These are phyloP conservation scores for Agaricus blazei DNA, from an alignment of 768 basidiomycete genomes.

Conservation along the genomic window DNA sequence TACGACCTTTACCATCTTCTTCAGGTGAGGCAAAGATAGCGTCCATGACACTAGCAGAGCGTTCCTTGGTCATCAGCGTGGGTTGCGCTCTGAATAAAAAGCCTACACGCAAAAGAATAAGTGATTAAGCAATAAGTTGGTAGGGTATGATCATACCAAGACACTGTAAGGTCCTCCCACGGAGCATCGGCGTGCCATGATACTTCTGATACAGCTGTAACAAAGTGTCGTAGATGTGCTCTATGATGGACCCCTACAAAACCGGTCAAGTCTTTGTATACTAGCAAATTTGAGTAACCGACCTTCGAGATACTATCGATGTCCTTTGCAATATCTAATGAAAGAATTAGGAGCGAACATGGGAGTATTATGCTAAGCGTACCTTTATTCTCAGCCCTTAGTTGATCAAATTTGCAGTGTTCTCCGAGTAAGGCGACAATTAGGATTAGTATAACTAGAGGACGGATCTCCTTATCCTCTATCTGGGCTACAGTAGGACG, in stretches of 20 bases:
- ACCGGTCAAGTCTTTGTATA: not conserved
- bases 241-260: slow-evolving; percentile 65
- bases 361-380: slow-evolving; percentile 18
- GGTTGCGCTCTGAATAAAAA: slow-evolving; percentile 93
- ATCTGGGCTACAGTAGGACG: slow-evolving; percentile 37
- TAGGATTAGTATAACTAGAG: slow-evolving; percentile 69
- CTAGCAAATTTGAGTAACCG: not conserved
- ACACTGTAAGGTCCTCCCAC: slow-evolving; percentile 77
- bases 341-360: not conserved
- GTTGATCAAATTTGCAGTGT: slow-evolving; percentile 80
- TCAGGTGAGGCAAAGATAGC: slow-evolving; percentile 74
- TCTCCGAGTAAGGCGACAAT: slow-evolving; percentile 85
- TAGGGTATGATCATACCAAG: slow-evolving; percentile 50
- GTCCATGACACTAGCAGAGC: slow-evolving; percentile 85
- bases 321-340: slow-evolving; percentile 48
- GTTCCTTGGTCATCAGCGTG: slow-evolving; percentile 78
- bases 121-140: not conserved
- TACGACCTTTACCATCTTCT: slow-evolving; percentile 63
- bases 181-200: slow-evolving; percentile 43
- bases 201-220: slow-evolving; percentile 70
- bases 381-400: slow-evolving; percentile 63
- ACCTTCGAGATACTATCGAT: slow-evolving; percentile 57
- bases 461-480: slow-evolving; percentile 42
- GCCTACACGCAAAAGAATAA: slow-evolving; percentile 37
- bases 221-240: slow-evolving; percentile 74